Evolutionary conservation across 2,329 filamentous ascomycete genomes (phyloP).

Genomic region (Aplosporella prunicola): DNA sequence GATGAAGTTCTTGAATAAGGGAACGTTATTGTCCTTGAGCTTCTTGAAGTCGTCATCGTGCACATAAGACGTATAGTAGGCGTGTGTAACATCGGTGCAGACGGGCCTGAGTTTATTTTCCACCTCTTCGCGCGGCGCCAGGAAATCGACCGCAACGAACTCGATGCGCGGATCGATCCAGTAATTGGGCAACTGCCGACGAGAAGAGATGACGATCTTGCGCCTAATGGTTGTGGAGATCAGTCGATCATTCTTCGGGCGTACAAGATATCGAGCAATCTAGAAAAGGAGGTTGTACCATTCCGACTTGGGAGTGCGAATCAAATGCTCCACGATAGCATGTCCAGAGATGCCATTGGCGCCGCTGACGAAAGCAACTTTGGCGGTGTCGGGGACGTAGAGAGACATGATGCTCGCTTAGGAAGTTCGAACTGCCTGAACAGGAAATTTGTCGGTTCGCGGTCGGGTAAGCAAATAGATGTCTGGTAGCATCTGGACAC

Average conservation of each 20-base stretch:
- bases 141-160: constrained; percentile 26
- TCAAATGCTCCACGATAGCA: constrained; percentile 26
- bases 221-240: too few species aligned
- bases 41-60: constrained; percentile 23
- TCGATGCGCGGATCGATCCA: constrained; percentile 22
- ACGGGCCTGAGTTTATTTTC: constrained; percentile 10
- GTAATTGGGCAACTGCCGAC: constrained; percentile 15
- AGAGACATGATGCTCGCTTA: too few species aligned
- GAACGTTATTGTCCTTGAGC: constrained; percentile 19
- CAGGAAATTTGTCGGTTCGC: too few species aligned
- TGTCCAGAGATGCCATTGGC: constrained; percentile 27
- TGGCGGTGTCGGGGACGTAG: constrained; percentile 6
- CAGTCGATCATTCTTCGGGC: not conserved
- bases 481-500: too few species aligned
- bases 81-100: constrained; percentile 24
- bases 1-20: constrained; percentile 27
- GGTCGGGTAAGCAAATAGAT: too few species aligned
- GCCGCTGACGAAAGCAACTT: constrained; percentile 27
- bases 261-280: not conserved
- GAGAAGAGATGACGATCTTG: constrained; percentile 24
- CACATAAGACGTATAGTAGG: constrained; percentile 27
- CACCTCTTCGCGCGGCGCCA: constrained; percentile 9
- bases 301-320: constrained; percentile 15
- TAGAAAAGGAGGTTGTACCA: not conserved
- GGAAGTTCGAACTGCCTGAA: too few species aligned